Evolutionary conservation across 345 rosid species (phyloP).

Genomic region (Eucalyptus polybractea): DNA sequence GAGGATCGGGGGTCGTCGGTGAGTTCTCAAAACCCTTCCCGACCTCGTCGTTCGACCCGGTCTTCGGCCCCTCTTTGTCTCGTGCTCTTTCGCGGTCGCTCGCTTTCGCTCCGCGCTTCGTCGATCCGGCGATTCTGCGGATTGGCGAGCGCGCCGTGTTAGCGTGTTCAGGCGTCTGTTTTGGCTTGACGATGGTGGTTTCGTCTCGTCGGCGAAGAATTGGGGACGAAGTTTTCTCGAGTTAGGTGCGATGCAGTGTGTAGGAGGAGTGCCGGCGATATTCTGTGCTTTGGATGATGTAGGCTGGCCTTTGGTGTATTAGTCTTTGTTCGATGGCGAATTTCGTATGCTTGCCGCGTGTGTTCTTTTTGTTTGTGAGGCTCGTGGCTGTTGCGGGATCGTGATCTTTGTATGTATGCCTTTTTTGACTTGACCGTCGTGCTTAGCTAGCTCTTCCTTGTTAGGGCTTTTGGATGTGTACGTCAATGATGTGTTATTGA

Average conservation of each 20-base stretch:
- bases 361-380: not conserved
- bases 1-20: conserved; percentile 1
- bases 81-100: not conserved
- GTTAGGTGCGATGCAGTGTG: not conserved
- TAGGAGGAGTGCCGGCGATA: not conserved
- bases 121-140: not conserved
- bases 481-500: not conserved
- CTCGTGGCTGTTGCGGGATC: not conserved
- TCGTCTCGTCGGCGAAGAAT: not conserved
- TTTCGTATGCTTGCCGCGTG: not conserved
- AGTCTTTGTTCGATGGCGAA: not conserved
- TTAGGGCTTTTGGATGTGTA: not conserved
- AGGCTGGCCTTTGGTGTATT: not conserved
- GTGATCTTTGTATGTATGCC: not conserved
- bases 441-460: not conserved
- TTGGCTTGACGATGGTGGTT: not conserved
- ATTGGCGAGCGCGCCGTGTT: not conserved
- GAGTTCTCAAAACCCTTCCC: not conserved
- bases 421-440: not conserved
- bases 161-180: not conserved
- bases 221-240: not conserved
- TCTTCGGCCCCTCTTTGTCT: not conserved
- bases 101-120: not conserved
- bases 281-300: not conserved
- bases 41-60: not conserved